Base-by-base conservation (phyloP, 2,329 filamentous ascomycete genomes). In the Aspergillus tamarii region DNA sequence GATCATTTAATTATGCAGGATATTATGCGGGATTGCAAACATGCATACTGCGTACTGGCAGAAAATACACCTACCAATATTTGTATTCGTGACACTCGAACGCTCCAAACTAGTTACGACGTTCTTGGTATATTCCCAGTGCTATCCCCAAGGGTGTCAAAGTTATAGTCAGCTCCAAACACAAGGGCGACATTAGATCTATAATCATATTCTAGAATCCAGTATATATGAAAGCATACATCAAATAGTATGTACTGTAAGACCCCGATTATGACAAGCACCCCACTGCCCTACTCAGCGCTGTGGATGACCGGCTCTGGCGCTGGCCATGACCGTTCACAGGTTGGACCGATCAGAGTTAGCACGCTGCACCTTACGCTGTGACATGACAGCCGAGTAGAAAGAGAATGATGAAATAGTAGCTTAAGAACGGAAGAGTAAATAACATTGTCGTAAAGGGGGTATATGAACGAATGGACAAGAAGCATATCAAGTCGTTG, bases 391-490 rank as follows among this genome's bases (percentile, higher is more conserved):
- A 32, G 52, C 2, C 30, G 14, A 21, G 21, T n/a, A 36, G 30
- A 23, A 41, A 7, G 16, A 16, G 16, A 39, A 57, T 48, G n/a
- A 61, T 60, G 21, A 66, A 59, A 57, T 55, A 39, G 62, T 56
- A 32, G 53, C 61, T 45, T 68, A 66, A 59, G 57, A 68, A 69
- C 59, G 54, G 43, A 65, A 68, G 64, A 69, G 67, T 61, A 62
- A 66, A 59, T 54, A 66, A 39, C 59, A 63, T 66, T 66, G 68
- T 66, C 71, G 60, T 69, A 71, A 68, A 70, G 64, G 70, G 70
- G 72, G 68, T 71, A 74, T 75, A 75, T 76, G 72, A 73, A 73
- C 67, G 64, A 71, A 72, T 69, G 67, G 66, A 63, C 66, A 67
- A 59, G 67, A 67, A 64, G 62, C 62, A 64, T 62, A 60, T 65